These are phyloP conservation scores for Boletus pseudopeckii DNA, from an alignment of 768 basidiomycete species.

Conservation along the genomic window DNA sequence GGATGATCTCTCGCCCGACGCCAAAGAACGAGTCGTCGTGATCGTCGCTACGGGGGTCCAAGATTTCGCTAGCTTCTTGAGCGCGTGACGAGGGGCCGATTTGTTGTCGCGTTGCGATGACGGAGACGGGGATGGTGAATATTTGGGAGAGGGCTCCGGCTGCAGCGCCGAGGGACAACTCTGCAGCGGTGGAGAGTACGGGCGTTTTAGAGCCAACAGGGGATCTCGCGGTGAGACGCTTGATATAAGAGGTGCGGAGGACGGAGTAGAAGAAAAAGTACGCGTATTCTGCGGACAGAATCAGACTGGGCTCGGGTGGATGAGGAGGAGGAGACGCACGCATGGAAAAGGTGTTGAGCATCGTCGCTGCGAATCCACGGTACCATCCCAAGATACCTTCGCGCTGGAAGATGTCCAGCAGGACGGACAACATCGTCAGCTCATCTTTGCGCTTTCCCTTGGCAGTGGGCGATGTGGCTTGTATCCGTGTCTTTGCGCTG, in stretches of 20 bases:
- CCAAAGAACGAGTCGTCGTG: constrained; percentile 70
- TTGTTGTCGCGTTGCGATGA: constrained; percentile 97
- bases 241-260: constrained; percentile 80
- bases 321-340: constrained; percentile 43
- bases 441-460: constrained; percentile 50
- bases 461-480: constrained; percentile 62
- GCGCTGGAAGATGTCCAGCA: constrained; percentile 68
- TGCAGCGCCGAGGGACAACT: constrained; percentile 83
- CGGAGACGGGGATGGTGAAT: constrained; percentile 96
- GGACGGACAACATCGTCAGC: constrained; percentile 57
- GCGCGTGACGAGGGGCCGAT: constrained; percentile 49
- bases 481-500: constrained; percentile 93
- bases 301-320: neutral
- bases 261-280: constrained; percentile 99
- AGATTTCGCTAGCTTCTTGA: neutral
- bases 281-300: constrained; percentile 74
- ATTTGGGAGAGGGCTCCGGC: constrained; percentile 96
- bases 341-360: constrained; percentile 98
- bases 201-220: constrained; percentile 60
- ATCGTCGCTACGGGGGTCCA: neutral
- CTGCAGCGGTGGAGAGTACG: constrained; percentile 68
- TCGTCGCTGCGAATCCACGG: constrained; percentile 90
- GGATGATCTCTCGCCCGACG: constrained; percentile 82
- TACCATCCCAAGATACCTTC: constrained; percentile 86
- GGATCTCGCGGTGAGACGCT: constrained; percentile 56